Conservation (phyloP, 1,139 yeast species). For the Debaryomyces subglobosus region DNA sequence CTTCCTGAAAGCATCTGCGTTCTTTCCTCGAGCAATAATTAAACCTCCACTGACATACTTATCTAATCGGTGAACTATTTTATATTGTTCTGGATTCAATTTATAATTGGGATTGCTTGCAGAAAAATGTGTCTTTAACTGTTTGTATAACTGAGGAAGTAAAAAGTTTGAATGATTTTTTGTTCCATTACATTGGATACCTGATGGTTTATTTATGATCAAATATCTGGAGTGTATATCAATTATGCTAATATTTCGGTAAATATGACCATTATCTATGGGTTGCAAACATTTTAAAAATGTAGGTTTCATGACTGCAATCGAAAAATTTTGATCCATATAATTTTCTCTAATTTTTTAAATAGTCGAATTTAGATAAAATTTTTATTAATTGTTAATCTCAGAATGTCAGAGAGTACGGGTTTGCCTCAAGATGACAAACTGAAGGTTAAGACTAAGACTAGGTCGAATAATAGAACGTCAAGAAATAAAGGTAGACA, state of each 20-base stretch:
- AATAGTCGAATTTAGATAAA: neutral
- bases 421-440: constrained; percentile 1
- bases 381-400: neutral
- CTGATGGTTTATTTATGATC: constrained; percentile 27
- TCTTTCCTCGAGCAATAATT: constrained; percentile 18
- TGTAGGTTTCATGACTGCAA: neutral
- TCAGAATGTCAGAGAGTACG: neutral
- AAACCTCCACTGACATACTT: constrained; percentile 30
- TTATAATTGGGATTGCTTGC: constrained; percentile 11
- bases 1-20: constrained; percentile 2
- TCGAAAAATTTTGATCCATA: neutral
- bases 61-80: constrained; percentile 27
- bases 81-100: constrained; percentile 17
- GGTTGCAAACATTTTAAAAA: neutral
- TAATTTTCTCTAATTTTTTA: neutral
- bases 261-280: neutral
- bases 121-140: constrained; percentile 15
- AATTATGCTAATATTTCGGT: constrained; percentile 14
- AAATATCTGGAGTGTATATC: constrained; percentile 22
- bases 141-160: constrained; percentile 18
- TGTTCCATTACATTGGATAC: constrained; percentile 22
- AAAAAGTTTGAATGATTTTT: constrained; percentile 12
- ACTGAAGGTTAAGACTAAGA: neutral
- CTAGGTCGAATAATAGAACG: neutral
- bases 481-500: constrained; percentile 1